Base-by-base conservation (phyloP, 768 basidiomycete species). In the Sarcodon sp. region DNA sequence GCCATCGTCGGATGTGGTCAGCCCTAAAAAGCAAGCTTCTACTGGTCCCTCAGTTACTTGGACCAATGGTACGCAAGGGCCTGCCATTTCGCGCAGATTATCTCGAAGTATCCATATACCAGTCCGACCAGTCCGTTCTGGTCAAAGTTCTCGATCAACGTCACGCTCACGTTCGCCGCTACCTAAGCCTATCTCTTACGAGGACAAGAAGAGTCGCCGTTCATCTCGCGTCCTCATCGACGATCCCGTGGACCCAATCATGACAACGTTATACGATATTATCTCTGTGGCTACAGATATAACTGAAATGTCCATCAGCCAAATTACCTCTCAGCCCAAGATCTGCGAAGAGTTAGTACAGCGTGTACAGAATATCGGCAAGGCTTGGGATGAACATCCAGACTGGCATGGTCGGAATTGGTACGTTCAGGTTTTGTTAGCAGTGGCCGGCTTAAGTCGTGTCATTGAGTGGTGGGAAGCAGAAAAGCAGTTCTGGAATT, bases 391-490 rank as follows among this genome's bases (percentile, higher is more conserved):
- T 55, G 90, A 94, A 45, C 89, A 97, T 65, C 89, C 92, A 16
- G 92, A 97, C 62, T 97, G 93, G 87, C 90, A 92, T 55, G 93
- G 96, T 21, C 75, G 94, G 49, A 90, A 87, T 50, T 99, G 94
- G 96, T 98, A 97, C 65, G 92, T 97, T 46, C 92, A 94, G 60
- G 83, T 97, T 27, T 74, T 98, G 4, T 80, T 97, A 44, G 94
- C 96, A 16, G 83, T 98, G 44, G 96, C 96, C 33, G 91, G 89
- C 58, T 79, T 99, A 53, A 88, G 85, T 64, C 85, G 94, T 50
- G 96, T 98, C 31, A 85, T 97, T 53, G 96, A 97, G 60, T 99
- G 96, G 94, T 97, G 92, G 91, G 93, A 96, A 64, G 96, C 96
- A 9, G 94, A 98, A 69, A 93, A 93, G 59, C 90, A 93, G 55